phyloP scores from a whole-genome alignment of 257 asterid genomes.

The Ocimum tenuiflorum region DNA sequence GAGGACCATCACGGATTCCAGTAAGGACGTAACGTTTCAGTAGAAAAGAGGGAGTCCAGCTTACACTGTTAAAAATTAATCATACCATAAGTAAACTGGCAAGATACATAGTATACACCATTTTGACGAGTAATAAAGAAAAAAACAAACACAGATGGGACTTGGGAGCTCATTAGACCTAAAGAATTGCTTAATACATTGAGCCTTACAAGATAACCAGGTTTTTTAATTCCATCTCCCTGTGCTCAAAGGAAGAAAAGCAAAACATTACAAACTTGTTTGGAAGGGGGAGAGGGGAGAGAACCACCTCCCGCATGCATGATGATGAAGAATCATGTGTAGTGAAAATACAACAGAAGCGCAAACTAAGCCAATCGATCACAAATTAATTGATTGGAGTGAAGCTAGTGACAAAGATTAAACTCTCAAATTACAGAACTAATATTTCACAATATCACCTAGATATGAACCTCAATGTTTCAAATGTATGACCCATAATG shows the following conservation, averaged over 20 bases:
- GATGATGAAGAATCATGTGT: background rate
- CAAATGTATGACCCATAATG: too few species aligned
- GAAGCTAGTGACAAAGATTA: too few species aligned
- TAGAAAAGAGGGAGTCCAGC: conserved; percentile 89
- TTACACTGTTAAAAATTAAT: conserved; percentile 58
- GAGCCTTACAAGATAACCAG: background rate
- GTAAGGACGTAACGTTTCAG: conserved; percentile 80
- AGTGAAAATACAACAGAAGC: background rate
- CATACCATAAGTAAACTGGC: conserved; percentile 3
- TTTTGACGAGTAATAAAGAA: background rate
- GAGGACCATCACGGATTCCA: conserved; percentile 93
- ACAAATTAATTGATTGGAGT: background rate
- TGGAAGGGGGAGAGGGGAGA: background rate
- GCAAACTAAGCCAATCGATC: background rate
- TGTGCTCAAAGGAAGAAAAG: background rate
- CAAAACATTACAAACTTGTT: background rate
- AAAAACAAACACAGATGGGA: background rate
- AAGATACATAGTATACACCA: background rate
- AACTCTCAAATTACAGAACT: too few species aligned
- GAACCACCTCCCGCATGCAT: background rate
- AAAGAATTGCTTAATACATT: background rate
- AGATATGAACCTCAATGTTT: too few species aligned
- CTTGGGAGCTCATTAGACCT: background rate
- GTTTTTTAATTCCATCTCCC: background rate
- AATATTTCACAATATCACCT: too few species aligned